A percentile compares a stretch with the other conserved stretches of the same genome.
These are phyloP conservation scores for Diutina siamensis DNA, from an alignment of 1,139 yeast genomes.

Conservation along the genomic window DNA sequence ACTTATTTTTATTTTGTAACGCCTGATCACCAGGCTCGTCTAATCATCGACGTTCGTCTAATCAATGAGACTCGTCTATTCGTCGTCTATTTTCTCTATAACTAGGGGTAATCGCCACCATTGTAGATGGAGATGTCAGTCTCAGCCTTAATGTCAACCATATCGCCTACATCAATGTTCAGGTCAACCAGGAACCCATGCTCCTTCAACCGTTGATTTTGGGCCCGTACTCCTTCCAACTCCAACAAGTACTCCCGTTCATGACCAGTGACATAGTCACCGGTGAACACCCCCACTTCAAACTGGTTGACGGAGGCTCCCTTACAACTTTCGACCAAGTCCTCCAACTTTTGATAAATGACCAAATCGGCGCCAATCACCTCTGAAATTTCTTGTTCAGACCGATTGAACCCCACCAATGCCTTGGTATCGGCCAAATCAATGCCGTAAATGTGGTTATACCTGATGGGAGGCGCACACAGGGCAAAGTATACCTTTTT, in stretches of 20 bases:
- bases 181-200: slow-evolving; percentile 34
- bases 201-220: slow-evolving; percentile 50
- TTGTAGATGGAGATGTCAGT: slow-evolving; percentile 86
- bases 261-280: slow-evolving; percentile 83
- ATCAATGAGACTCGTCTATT: no score
- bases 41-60: no score
- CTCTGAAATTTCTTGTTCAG: slow-evolving; percentile 60
- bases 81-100: background rate
- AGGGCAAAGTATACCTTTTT: slow-evolving; percentile 87
- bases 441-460: slow-evolving; percentile 92
- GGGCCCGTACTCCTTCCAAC: slow-evolving; percentile 73
- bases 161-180: slow-evolving; percentile 33
- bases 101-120: slow-evolving; percentile 53
- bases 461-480: slow-evolving; percentile 94
- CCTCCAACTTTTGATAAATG: slow-evolving; percentile 76
- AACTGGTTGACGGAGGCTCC: slow-evolving; percentile 47
- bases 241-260: slow-evolving; percentile 75
- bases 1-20: no score
- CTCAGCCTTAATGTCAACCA: slow-evolving; percentile 71
- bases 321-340: slow-evolving; percentile 68
- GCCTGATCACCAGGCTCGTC: background rate
- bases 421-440: slow-evolving; percentile 95
- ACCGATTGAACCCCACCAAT: slow-evolving; percentile 73
- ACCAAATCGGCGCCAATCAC: slow-evolving; percentile 90
- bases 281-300: slow-evolving; percentile 97